A percentile compares a stretch with the other conserved stretches of the same genome.
Evolutionary conservation across 495 filamentous ascomycete species (phyloP).

Genomic region (Penicillium bialowiezense): DNA sequence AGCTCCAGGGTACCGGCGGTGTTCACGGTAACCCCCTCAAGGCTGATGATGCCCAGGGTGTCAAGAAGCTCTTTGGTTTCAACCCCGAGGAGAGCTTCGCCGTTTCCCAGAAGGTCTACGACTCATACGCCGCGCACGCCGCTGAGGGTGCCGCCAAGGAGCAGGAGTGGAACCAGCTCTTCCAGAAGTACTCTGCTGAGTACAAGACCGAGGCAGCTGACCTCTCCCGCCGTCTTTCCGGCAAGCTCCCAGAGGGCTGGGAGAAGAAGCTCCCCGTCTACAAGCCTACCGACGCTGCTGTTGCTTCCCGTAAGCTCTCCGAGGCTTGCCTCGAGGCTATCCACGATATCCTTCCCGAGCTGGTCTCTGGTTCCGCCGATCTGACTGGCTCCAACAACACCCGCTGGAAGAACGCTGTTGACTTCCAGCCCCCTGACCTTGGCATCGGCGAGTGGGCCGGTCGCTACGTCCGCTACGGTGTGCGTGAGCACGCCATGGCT

Average conservation of each 20-base stretch:
- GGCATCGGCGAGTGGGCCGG: conserved; percentile 84
- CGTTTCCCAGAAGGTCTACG: conserved; percentile 93
- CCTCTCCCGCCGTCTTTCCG: conserved; percentile 74
- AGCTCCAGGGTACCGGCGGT: conserved; percentile 86
- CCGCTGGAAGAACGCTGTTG: conserved; percentile 91
- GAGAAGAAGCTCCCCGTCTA: conserved; percentile 91
- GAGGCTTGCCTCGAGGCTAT: conserved; percentile 91
- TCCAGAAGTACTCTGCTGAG: conserved; percentile 77
- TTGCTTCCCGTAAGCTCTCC: conserved; percentile 92
- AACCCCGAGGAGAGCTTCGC: conserved; percentile 90
- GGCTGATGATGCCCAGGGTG: conserved; percentile 82
- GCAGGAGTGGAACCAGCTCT: conserved; percentile 91
- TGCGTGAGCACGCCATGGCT: conserved; percentile 96
- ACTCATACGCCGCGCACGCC: conserved; percentile 78
- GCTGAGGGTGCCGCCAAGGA: conserved; percentile 85
- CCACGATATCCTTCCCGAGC: conserved; percentile 78
- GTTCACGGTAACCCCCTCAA: conserved; percentile 97
- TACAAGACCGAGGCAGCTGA: conserved; percentile 76
- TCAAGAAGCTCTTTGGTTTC: conserved; percentile 95
- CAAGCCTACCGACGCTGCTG: conserved; percentile 78
- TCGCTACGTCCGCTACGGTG: conserved; percentile 95
- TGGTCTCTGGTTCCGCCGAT: conserved; percentile 94
- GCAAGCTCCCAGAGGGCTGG: conserved; percentile 93
- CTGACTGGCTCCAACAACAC: conserved; percentile 98
- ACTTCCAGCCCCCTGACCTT: conserved; percentile 91